Evolutionary conservation across 495 filamentous ascomycete species (phyloP).

Genomic region (Tricharina praecox): DNA sequence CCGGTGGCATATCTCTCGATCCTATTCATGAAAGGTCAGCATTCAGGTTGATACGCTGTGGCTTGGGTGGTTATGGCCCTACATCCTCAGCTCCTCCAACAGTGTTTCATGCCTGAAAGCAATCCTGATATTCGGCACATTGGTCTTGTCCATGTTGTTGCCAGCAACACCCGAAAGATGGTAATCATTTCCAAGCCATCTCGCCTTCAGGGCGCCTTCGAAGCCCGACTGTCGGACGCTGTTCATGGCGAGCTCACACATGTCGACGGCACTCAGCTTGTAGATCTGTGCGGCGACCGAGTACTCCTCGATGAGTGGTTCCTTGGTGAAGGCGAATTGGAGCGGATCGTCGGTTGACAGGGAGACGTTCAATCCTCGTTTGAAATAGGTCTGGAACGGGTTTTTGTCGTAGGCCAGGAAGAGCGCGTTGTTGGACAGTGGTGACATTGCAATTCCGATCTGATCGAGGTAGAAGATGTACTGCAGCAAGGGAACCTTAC

Average conservation of each 20-base stretch:
- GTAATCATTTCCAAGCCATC: slow-evolving; percentile 71
- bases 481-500: slow-evolving; percentile 86
- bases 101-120: slow-evolving; percentile 75
- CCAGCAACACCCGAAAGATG: slow-evolving; percentile 56
- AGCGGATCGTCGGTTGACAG: slow-evolving; percentile 92
- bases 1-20: no score
- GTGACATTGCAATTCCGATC: slow-evolving; percentile 97
- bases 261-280: slow-evolving; percentile 90
- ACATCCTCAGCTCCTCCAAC: slow-evolving; percentile 68
- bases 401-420: slow-evolving; percentile 97
- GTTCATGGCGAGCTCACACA: slow-evolving; percentile 95
- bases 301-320: slow-evolving; percentile 95
- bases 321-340: slow-evolving; percentile 96
- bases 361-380: slow-evolving; percentile 83
- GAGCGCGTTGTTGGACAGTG: slow-evolving; percentile 89
- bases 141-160: slow-evolving; percentile 85
- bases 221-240: slow-evolving; percentile 90
- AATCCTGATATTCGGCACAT: slow-evolving; percentile 83
- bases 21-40: no score
- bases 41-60: no score
- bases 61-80: no score
- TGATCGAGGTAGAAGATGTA: slow-evolving; percentile 97
- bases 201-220: slow-evolving; percentile 68
- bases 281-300: slow-evolving; percentile 96
- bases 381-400: slow-evolving; percentile 87